A percentile compares a stretch with the other conserved stretches of the same genome.
These are phyloP conservation scores for Cyberlindnera veronae DNA, from an alignment of 805 yeast species.

Conservation along the genomic window DNA sequence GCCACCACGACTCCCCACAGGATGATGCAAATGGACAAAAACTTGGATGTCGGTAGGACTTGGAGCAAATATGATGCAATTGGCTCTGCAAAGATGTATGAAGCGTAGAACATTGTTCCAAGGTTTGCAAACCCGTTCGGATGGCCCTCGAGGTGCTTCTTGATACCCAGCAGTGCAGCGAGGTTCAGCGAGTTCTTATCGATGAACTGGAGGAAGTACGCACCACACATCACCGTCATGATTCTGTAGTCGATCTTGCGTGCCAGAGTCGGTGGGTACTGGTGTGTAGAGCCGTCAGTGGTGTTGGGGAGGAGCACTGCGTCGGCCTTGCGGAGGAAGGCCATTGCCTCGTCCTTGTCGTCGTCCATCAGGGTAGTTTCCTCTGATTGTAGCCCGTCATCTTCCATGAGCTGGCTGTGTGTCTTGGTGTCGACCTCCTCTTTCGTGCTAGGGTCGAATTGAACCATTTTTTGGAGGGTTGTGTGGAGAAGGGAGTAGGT, in stretches of 20 bases:
- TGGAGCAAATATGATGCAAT: slow-evolving; percentile 46
- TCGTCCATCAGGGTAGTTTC: slow-evolving; percentile 15
- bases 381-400: slow-evolving; percentile 7
- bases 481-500: neutral
- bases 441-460: neutral
- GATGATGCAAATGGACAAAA: slow-evolving; percentile 43
- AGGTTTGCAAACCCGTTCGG: slow-evolving; percentile 49
- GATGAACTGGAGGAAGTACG: slow-evolving; percentile 54
- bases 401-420: neutral
- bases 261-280: slow-evolving; percentile 20
- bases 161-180: slow-evolving; percentile 65
- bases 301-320: slow-evolving; percentile 4
- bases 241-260: slow-evolving; percentile 46
- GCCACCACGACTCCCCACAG: slow-evolving; percentile 54
- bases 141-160: slow-evolving; percentile 35
- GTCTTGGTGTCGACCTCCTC: neutral
- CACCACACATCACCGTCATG: slow-evolving; percentile 47
- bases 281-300: slow-evolving; percentile 2
- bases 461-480: neutral
- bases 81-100: slow-evolving; percentile 54
- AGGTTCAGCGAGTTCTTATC: slow-evolving; percentile 59
- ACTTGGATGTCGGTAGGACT: slow-evolving; percentile 49
- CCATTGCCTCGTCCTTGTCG: slow-evolving; percentile 26
- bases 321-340: slow-evolving; percentile 18
- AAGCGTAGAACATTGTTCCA: slow-evolving; percentile 50